Evolutionary conservation across 2,329 filamentous ascomycete species (phyloP), one percentile per base, ranked within the genome.

Genomic region (Nothophoma quercina): DNA sequence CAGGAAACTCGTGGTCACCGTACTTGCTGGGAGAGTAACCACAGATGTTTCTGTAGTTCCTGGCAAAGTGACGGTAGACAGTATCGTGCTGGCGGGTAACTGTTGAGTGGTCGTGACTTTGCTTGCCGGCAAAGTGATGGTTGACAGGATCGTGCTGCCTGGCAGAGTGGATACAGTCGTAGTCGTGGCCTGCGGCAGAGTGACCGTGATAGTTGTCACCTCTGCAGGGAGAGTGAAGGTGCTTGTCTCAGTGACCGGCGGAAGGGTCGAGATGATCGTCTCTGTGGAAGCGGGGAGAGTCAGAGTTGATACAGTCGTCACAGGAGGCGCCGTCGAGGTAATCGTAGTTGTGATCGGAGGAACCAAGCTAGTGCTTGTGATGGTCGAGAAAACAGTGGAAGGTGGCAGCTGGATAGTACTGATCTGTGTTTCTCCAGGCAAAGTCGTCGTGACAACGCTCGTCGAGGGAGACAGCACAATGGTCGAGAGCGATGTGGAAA

Each of bases 1-100:
- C 12, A 67, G 15, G 22, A 67, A 62, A 4, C 60, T 69, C 1
- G 65, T 62, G 6, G 62, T 45, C 8, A 64, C 35, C 6, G 66
- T 70, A 25, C 51, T 62, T 8, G 57, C 58, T 2, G 67, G 65
- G 8, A 68, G 53, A 7, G 58, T 52, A 0, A 60, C 64, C 2
- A 62, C 60, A 2, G 60, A 16, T 3, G 60, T 68, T 7, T 54
- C 18, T 7, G 60, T 62, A 1, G 51, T 50, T 6, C 55, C 55
- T 33, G 64, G 56, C 13, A 65, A 28, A 7, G 57, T 62, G n/a
- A 57, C 47, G 7, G 59, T 61, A 0, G 45, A 52, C 4, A 56
- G 4, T 5, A 52, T 38, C 5, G 60, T 60, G 21, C 36, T 50
- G 16, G 33, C 30, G 40, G 54, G 38, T 9, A 56, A 12, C 33